Percentiles rank a stretch among this genome's conserved stretches.
These are phyloP conservation scores for Vigna hirtella DNA, from an alignment of 306 rosid genomes.

Conservation along the genomic window DNA sequence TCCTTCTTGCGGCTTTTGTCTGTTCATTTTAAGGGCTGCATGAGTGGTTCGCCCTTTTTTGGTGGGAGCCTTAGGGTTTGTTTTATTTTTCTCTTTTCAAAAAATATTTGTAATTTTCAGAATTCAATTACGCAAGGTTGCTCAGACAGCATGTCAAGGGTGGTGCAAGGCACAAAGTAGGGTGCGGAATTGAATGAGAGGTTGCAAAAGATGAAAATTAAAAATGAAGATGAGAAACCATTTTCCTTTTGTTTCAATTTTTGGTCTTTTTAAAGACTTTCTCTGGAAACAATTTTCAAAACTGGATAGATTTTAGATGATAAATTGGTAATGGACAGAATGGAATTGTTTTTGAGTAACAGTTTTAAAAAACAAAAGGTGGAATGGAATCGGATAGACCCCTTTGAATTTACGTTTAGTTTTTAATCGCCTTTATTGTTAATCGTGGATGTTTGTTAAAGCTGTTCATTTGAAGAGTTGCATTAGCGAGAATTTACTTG, in stretches of 20 bases:
- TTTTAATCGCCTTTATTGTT: not conserved
- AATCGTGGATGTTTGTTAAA: conserved; percentile 11
- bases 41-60: conserved; percentile 4
- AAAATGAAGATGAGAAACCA: not conserved
- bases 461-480: conserved; percentile 37
- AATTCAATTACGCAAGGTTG: not conserved
- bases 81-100: not conserved
- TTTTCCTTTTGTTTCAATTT: not conserved
- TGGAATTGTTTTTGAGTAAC: not conserved
- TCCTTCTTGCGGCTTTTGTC: conserved; percentile 14
- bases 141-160: not conserved
- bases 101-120: not conserved
- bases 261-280: not conserved
- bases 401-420: not conserved
- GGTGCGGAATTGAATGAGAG: not conserved
- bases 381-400: not conserved
- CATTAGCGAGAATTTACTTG: conserved; percentile 32
- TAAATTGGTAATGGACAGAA: not conserved
- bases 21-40: conserved; percentile 35
- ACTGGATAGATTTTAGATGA: not conserved
- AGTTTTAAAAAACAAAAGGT: not conserved
- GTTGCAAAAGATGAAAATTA: not conserved
- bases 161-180: not conserved
- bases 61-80: conserved; percentile 4
- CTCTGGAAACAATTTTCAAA: not conserved